phyloP scores from a whole-genome alignment of 176 grass and related monocot genomes.

The Avena insularis region DNA sequence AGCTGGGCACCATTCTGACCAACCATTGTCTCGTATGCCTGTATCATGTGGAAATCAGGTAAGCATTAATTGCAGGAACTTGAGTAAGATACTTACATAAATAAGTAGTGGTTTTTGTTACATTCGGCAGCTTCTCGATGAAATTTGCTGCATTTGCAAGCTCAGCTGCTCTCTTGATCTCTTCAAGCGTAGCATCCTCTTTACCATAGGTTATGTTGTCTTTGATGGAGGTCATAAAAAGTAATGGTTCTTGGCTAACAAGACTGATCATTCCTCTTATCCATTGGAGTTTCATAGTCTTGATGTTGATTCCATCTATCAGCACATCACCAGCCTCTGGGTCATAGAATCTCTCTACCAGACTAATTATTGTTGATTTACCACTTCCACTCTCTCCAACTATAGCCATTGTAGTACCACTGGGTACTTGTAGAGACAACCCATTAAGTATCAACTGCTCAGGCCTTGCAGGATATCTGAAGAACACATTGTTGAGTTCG shows the following conservation, averaged over 20 bases:
- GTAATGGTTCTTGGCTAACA: conserved; percentile 80
- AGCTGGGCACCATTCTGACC: conserved; percentile 65
- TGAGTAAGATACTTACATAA: not conserved
- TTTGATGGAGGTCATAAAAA: conserved; percentile 73
- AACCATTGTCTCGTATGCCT: conserved; percentile 68
- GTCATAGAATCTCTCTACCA: conserved; percentile 84
- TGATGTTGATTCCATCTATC: conserved; percentile 75
- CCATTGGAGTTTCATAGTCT: conserved; percentile 63
- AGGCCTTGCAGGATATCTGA: conserved; percentile 78
- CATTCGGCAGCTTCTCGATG: conserved; percentile 73
- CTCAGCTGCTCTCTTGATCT: conserved; percentile 72
- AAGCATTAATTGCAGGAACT: conserved; percentile 27
- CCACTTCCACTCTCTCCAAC: conserved; percentile 87
- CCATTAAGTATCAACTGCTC: conserved; percentile 64
- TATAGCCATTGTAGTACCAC: conserved; percentile 76
- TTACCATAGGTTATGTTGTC: conserved; percentile 83
- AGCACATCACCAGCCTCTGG: conserved; percentile 69
- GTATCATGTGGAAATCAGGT: conserved; percentile 23
- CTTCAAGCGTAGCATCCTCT: conserved; percentile 66
- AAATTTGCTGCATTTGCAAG: conserved; percentile 77
- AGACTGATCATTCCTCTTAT: conserved; percentile 69
- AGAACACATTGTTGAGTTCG: conserved; percentile 67
- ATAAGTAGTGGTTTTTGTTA: conserved; percentile 39
- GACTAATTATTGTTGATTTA: conserved; percentile 73
- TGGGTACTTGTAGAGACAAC: conserved; percentile 49